Evolutionary conservation across 139 green algal species (phyloP).

Genomic region (Closterium sp.): DNA sequence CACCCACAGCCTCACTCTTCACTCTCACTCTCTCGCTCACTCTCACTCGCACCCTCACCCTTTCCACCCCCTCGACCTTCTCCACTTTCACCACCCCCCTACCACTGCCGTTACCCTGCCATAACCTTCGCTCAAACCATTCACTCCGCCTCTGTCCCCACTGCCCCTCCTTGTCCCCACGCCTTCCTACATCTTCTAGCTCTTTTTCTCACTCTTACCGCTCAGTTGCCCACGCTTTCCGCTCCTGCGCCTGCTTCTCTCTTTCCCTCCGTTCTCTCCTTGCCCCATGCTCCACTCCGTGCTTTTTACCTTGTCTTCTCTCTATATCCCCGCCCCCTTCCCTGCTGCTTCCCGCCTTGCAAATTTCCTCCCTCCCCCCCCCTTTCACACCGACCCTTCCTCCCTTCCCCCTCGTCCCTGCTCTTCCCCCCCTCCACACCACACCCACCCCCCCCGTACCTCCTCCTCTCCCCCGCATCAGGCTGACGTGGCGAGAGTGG

Average conservation of each 20-base stretch:
- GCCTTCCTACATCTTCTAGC: no score
- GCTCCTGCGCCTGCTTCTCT: background rate
- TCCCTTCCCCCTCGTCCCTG: background rate
- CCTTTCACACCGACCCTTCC: background rate
- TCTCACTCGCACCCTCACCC: background rate
- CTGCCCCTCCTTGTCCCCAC: background rate
- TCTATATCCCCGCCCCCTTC: background rate
- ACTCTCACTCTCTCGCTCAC: background rate
- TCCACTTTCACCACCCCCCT: no score
- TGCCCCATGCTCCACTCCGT: background rate
- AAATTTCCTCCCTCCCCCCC: no score
- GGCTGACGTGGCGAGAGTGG: slow-evolving; percentile 54
- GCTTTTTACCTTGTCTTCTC: background rate
- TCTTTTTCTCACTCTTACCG: no score
- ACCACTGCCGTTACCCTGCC: no score
- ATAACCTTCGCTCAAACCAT: no score
- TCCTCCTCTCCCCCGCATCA: background rate
- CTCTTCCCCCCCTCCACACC: background rate
- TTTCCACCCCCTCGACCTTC: background rate
- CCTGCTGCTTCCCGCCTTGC: no score
- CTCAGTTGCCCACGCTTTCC: no score
- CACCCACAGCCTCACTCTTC: background rate
- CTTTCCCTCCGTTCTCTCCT: background rate
- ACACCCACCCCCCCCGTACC: background rate
- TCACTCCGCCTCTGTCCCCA: background rate